A percentile compares a stretch with the other conserved stretches of the same genome.
These are phyloP conservation scores for Knoxdaviesia proteae DNA, from an alignment of 2,329 filamentous ascomycete species.

Conservation along the genomic window DNA sequence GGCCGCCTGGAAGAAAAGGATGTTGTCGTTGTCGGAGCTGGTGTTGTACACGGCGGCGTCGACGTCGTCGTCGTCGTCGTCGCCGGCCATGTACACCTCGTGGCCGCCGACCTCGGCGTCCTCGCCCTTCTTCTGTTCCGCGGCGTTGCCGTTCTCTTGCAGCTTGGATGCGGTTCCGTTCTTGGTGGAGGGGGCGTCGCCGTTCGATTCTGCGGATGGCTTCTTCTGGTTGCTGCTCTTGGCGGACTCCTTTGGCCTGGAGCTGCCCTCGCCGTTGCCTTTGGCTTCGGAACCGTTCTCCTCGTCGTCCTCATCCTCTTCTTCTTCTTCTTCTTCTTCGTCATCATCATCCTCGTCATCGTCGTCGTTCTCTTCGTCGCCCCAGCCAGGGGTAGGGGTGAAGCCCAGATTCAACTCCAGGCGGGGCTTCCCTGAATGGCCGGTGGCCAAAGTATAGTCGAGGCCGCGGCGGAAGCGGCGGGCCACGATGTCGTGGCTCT, in stretches of 20 bases:
- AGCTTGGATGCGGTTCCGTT: slow-evolving; percentile 9
- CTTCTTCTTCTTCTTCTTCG: slow-evolving; percentile 15
- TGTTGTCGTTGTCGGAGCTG: slow-evolving; percentile 53
- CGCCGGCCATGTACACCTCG: slow-evolving; percentile 85
- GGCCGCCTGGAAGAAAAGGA: slow-evolving; percentile 40
- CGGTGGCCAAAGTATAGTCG: slow-evolving; percentile 86
- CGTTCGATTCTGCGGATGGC: too few species aligned
- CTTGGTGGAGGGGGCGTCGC: too few species aligned
- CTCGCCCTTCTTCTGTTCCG: slow-evolving; percentile 7
- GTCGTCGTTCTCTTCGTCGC: slow-evolving; percentile 40
- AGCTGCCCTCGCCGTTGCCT: slow-evolving; percentile 7
- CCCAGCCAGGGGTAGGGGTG: slow-evolving; percentile 74
- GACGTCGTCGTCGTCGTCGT: slow-evolving; percentile 43
- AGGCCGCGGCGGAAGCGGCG: slow-evolving; percentile 69
- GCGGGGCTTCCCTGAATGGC: slow-evolving; percentile 56
- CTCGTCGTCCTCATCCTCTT: slow-evolving; percentile 12
- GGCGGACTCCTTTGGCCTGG: slow-evolving; percentile 6
- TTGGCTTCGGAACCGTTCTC: slow-evolving; percentile 12
- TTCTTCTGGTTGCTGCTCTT: not conserved
- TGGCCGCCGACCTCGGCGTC: slow-evolving; percentile 44
- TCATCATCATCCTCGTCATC: slow-evolving; percentile 24
- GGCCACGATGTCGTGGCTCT: slow-evolving; percentile 58
- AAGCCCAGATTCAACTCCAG: slow-evolving; percentile 75
- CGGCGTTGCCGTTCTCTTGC: slow-evolving; percentile 22
- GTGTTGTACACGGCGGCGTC: slow-evolving; percentile 82